Conservation (phyloP, 2,329 filamentous ascomycete species). For the Sclerotiophoma versabilis region DNA sequence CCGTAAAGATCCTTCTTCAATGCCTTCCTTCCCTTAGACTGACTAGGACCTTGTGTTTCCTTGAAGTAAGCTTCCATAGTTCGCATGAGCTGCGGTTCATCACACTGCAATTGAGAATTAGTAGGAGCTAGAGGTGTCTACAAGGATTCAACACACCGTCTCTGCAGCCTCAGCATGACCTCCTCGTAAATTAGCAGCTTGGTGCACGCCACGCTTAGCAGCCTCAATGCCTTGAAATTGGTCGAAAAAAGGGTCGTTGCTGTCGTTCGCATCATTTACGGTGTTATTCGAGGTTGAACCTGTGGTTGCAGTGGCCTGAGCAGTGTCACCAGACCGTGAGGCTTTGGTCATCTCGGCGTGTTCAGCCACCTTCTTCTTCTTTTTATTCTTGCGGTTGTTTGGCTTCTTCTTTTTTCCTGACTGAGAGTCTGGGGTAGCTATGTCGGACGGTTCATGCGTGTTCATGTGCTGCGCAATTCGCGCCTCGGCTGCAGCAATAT, state of each 20-base stretch:
- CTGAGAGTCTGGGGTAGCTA: not conserved
- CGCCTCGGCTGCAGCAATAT: not conserved
- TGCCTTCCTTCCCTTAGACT: not conserved
- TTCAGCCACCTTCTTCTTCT: conserved; percentile 4
- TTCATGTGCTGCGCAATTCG: not conserved
- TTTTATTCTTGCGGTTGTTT: conserved; percentile 12
- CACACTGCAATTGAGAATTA: not conserved
- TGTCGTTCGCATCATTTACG: not conserved
- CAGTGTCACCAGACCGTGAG: not conserved
- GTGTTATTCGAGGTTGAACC: not conserved
- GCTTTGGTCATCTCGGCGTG: not conserved
- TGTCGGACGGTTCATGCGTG: not conserved
- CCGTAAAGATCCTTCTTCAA: conserved; percentile 1
- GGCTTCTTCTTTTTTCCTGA: conserved; percentile 13
- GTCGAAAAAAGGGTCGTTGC: conserved; percentile 1
- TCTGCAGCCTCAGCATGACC: not conserved
- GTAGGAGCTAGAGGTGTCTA: not conserved
- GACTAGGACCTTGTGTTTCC: conserved; percentile 7
- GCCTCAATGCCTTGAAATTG: conserved; percentile 6
- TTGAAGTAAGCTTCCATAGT: conserved; percentile 14
- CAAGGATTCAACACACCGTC: not conserved
- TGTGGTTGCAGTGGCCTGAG: not conserved
- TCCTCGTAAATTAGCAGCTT: not conserved
- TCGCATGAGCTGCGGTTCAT: conserved; percentile 7
- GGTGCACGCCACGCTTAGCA: not conserved